phyloP scores from a whole-genome alignment of 1,139 yeast genomes.

The Suhomyces maxii region DNA sequence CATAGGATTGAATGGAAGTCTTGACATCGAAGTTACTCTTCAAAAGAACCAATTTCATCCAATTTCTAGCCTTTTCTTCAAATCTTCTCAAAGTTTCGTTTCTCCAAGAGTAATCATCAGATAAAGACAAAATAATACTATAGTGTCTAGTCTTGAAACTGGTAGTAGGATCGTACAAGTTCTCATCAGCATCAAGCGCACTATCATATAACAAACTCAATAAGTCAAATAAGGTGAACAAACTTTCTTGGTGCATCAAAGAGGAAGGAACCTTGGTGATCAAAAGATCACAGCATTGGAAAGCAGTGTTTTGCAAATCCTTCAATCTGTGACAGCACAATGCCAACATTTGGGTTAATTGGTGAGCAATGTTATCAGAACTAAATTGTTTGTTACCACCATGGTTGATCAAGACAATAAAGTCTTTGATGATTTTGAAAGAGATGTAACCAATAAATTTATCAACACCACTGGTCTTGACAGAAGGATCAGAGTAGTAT shows the following conservation, averaged over 20 bases:
- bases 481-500: constrained; percentile 86
- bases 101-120: constrained; percentile 83
- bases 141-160: constrained; percentile 60
- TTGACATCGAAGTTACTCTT: constrained; percentile 73
- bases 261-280: constrained; percentile 75
- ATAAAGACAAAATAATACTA: constrained; percentile 60
- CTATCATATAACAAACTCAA: constrained; percentile 76
- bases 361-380: constrained; percentile 64
- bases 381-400: constrained; percentile 55
- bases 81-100: constrained; percentile 62
- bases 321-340: constrained; percentile 77
- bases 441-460: constrained; percentile 68
- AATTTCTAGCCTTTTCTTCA: constrained; percentile 57
- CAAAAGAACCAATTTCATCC: constrained; percentile 60
- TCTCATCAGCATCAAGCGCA: constrained; percentile 81
- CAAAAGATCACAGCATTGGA: constrained; percentile 72
- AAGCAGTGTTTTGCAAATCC: constrained; percentile 77
- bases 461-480: constrained; percentile 70
- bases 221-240: constrained; percentile 79
- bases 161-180: constrained; percentile 81
- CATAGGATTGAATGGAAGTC: constrained; percentile 73
- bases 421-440: constrained; percentile 58
- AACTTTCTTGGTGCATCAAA: constrained; percentile 69
- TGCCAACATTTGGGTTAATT: constrained; percentile 66
- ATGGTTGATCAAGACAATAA: constrained; percentile 42